Percentiles rank a stretch among this genome's conserved stretches.
These are phyloP conservation scores for Suillus fuscotomentosus DNA, from an alignment of 768 basidiomycete species.

Conservation along the genomic window DNA sequence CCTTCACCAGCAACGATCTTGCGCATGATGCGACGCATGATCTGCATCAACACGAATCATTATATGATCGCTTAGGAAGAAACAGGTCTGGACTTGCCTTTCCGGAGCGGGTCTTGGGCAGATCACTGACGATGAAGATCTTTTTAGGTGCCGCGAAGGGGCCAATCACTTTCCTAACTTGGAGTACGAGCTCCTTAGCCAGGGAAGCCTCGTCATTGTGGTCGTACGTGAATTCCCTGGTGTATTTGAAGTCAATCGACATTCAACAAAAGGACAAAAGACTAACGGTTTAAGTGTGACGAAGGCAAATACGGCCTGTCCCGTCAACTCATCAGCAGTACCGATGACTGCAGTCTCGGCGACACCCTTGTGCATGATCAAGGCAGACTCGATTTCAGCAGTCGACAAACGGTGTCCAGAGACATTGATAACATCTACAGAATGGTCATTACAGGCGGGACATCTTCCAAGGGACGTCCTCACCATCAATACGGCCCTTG, in stretches of 20 bases:
- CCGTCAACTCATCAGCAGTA: conserved; percentile 82
- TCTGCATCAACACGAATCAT: conserved; percentile 38
- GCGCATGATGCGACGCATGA: conserved; percentile 94
- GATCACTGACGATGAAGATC: conserved; percentile 76
- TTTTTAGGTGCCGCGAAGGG: conserved; percentile 98
- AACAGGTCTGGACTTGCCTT: conserved; percentile 49
- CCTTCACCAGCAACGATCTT: conserved; percentile 95
- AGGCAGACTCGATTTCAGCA: conserved; percentile 95
- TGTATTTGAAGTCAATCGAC: not conserved
- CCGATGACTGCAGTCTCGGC: conserved; percentile 97
- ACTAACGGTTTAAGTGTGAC: conserved; percentile 92
- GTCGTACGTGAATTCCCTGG: conserved; percentile 79
- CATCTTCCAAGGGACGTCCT: conserved; percentile 22
- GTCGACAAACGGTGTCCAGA: conserved; percentile 97
- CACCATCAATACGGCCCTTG: conserved; percentile 93
- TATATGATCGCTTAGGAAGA: not conserved
- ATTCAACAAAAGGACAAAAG: not conserved
- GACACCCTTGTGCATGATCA: conserved; percentile 92
- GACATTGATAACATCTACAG: conserved; percentile 91
- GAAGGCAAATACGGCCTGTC: conserved; percentile 93
- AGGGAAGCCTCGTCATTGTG: conserved; percentile 65
- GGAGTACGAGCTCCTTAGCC: conserved; percentile 85
- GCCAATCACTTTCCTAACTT: conserved; percentile 97
- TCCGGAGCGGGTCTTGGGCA: conserved; percentile 94
- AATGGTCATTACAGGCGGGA: conserved; percentile 1